phyloP scores from a whole-genome alignment of 164 flowering plant species.

The Umbellularia californica region DNA sequence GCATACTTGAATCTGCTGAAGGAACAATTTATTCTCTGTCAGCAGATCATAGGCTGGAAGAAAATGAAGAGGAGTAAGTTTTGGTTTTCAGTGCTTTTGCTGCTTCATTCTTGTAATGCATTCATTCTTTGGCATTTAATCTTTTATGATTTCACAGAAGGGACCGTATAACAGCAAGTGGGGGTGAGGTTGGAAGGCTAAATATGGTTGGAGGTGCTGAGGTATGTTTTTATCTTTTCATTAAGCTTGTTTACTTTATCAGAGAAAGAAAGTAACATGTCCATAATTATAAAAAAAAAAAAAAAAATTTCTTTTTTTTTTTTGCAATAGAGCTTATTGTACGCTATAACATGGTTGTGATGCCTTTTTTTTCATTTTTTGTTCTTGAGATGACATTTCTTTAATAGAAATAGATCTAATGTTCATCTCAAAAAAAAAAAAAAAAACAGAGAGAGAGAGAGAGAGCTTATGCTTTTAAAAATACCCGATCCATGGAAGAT shows the following conservation, averaged over 20 bases:
- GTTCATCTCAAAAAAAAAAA: neutral
- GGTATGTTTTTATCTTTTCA: constrained; percentile 38
- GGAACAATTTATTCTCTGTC: constrained; percentile 71
- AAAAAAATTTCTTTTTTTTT: neutral
- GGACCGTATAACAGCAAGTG: constrained; percentile 83
- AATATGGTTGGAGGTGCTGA: constrained; percentile 91
- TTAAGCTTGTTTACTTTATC: neutral
- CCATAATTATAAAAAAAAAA: too few relatives aligned
- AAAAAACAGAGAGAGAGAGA: too few relatives aligned
- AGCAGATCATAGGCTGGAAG: constrained; percentile 93
- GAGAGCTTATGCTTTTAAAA: too few relatives aligned
- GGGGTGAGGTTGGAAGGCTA: constrained; percentile 97
- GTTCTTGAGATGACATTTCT: neutral
- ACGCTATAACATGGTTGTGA: neutral
- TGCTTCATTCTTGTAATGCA: too few relatives aligned
- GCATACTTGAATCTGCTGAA: constrained; percentile 93
- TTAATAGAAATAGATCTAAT: too few relatives aligned
- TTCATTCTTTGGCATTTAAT: neutral
- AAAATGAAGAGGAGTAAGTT: constrained; percentile 88
- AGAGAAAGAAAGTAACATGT: neutral
- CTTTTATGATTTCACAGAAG: constrained; percentile 44
- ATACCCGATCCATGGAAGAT: too few relatives aligned
- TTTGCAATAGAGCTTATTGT: neutral
- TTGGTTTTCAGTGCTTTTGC: neutral
- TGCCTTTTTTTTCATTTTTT: neutral